Evolutionary conservation across 257 asterid genomes (phyloP).

Genomic region (Datura wrightii): DNA sequence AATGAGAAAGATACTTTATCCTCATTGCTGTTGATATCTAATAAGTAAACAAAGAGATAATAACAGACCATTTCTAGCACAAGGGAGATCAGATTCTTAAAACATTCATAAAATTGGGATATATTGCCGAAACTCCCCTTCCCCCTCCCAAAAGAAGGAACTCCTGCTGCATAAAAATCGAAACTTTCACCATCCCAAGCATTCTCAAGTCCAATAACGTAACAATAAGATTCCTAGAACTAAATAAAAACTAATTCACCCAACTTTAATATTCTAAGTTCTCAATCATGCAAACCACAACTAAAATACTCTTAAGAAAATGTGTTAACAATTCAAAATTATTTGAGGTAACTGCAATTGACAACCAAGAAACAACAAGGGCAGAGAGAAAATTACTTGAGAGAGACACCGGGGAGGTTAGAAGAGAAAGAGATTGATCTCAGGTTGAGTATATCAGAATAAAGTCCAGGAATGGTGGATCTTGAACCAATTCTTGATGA

Average conservation of each 20-base stretch:
- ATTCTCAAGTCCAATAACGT: not conserved
- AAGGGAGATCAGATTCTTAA: not conserved
- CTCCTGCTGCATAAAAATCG: not conserved
- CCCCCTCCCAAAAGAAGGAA: not conserved
- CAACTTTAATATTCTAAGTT: not conserved
- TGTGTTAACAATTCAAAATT: not conserved
- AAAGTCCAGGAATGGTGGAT: conserved; percentile 19
- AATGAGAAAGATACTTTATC: not conserved
- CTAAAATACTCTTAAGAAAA: no score
- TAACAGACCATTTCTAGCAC: not conserved
- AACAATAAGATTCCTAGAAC: not conserved
- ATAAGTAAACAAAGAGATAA: not conserved
- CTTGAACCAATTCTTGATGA: conserved; percentile 17
- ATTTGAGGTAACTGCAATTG: not conserved
- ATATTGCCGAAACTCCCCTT: not conserved
- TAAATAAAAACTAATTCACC: no score
- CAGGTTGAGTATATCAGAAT: conserved; percentile 37
- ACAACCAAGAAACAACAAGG: not conserved
- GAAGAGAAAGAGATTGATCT: conserved; percentile 60
- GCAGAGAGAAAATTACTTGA: conserved; percentile 47
- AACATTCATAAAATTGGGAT: not conserved
- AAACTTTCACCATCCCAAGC: not conserved
- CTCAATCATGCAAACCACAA: not conserved
- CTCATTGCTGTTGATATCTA: not conserved
- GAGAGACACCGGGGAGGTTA: conserved; percentile 43